Base-by-base conservation (phyloP, 2,329 filamentous ascomycete species). In the Fusarium sp. region DNA sequence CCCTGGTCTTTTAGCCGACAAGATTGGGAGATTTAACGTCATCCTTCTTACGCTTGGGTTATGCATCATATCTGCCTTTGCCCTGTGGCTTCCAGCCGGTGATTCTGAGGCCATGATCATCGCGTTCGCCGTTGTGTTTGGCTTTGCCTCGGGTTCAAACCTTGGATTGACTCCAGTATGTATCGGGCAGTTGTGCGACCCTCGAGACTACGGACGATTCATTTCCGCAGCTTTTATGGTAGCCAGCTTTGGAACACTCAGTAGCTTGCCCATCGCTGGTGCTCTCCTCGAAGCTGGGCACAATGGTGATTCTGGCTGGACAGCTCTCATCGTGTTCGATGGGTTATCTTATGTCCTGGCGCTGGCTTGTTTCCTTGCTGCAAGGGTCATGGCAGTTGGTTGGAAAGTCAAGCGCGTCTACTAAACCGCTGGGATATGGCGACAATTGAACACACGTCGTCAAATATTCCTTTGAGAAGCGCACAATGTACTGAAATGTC, bases 91-190 rank as follows among this genome's bases (percentile, higher is more conserved):
- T 20, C 92, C 86, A 0, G 82, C 84, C 0, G 82, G 84, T 1
- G 77, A 81, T 35, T 86, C 81, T 2, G 76, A 83, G n/a, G 76
- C 84, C 0, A 75, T 92, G 47, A 81, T 92, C 3, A 84, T 94
- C 53, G 83, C 87, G 3, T 96, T 93, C 71, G 84, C 87, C 0
- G 79, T 93, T 3, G 74, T 92, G 2, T 95, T 96, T 76, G 93
- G 93, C 2, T 93, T 96, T 71, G 89, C 89, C 1, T 92, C 89
- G 54, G 93, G 94, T 24, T 24, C 6, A 90, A 94, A 94, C 70
- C 90, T 97, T 67, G 89, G 88, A 1, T 77, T 96, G 28, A 90
- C 90, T 0, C 93, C 93, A 0, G 92, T 96, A 0, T 95, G 92
- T 71, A 85, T 96, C 2, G 91, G 92, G 2, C 92, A 95, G 78